Percentiles rank a stretch among this genome's conserved stretches.
phyloP scores from a whole-genome alignment of 495 filamentous ascomycete genomes.

The Penicillium longicatenatum region DNA sequence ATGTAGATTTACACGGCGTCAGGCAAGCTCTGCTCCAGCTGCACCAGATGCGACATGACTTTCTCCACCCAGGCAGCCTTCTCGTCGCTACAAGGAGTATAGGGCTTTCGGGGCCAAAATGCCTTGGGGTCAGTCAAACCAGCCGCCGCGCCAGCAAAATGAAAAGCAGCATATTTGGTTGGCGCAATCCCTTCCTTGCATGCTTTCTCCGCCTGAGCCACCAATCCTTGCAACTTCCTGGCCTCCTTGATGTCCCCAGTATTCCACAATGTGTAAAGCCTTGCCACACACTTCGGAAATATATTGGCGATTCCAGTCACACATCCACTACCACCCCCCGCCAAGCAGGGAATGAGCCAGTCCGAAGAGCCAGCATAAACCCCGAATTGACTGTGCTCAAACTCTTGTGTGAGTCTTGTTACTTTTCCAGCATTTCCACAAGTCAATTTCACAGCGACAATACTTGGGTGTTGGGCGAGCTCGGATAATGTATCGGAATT shows the following conservation, averaged over 20 bases:
- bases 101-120: slow-evolving; percentile 30
- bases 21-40: slow-evolving; percentile 28
- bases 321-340: slow-evolving; percentile 58
- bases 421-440: slow-evolving; percentile 66
- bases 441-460: slow-evolving; percentile 67
- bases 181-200: slow-evolving; percentile 72
- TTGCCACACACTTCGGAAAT: slow-evolving; percentile 62
- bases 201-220: slow-evolving; percentile 77
- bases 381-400: slow-evolving; percentile 54
- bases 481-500: slow-evolving; percentile 56
- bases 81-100: slow-evolving; percentile 20
- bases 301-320: slow-evolving; percentile 69
- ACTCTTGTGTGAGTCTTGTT: slow-evolving; percentile 50
- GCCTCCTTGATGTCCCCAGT: slow-evolving; percentile 64
- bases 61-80: slow-evolving; percentile 29
- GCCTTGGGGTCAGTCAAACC: slow-evolving; percentile 20
- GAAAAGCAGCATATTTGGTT: slow-evolving; percentile 60
- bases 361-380: slow-evolving; percentile 66
- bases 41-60: slow-evolving; percentile 27
- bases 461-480: slow-evolving; percentile 50
- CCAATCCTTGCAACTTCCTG: slow-evolving; percentile 66
- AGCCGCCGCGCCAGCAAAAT: slow-evolving; percentile 27
- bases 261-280: slow-evolving; percentile 63
- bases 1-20: slow-evolving; percentile 13
- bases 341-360: slow-evolving; percentile 55